Evolutionary conservation across 1,284 basidiomycete genomes (phyloP), one percentile per base, ranked within the genome.

Genomic region (Heterobasidion irregulare): DNA sequence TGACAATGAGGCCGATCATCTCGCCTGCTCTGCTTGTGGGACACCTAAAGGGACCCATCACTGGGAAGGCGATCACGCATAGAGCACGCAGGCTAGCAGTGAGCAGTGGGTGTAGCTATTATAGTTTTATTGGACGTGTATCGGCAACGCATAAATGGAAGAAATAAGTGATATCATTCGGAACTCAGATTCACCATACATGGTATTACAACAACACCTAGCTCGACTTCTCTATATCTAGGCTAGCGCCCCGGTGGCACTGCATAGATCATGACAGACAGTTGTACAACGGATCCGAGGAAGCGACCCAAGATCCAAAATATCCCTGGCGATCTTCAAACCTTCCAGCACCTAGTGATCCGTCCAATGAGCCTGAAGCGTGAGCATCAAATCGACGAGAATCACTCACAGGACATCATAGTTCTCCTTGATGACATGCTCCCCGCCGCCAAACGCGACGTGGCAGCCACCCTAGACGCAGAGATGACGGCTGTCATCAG

Each of bases 321-420:
- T 16, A 5, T 13, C 6, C 26, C 34, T 26, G 41, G 32, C n/a
- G 10, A 43, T 13, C 19, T 19, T 50, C 36, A 60, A 53, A 51
- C 55, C 53, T 57, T 68, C 68, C 68, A 70, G 61, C 67, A 68
- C 53, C 68, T 70, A 47, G 1, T 49, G 12, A 26, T 1, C 10
- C 12, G 41, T 10, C n/a, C 33, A 38, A 8, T 36, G 15, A 36
- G 32, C 15, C 38, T 34, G 7, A 48, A 44, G 36, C n/a, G 43
- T 35, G 4, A 38, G 8, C 35, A 47, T 13, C 7, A 18, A 26
- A 34, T 13, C 3, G 51, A 6, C 47, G 26, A 43, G 46, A 13
- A 12, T 5, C 8, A 65, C 82, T 62, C 59, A 84, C 83, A 86
- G 63, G 47, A 86, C 78, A 36, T 77, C 71, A 59, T 86, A 86